phyloP scores from a whole-genome alignment of 495 filamentous ascomycete genomes.

The Neurospora sp. region DNA sequence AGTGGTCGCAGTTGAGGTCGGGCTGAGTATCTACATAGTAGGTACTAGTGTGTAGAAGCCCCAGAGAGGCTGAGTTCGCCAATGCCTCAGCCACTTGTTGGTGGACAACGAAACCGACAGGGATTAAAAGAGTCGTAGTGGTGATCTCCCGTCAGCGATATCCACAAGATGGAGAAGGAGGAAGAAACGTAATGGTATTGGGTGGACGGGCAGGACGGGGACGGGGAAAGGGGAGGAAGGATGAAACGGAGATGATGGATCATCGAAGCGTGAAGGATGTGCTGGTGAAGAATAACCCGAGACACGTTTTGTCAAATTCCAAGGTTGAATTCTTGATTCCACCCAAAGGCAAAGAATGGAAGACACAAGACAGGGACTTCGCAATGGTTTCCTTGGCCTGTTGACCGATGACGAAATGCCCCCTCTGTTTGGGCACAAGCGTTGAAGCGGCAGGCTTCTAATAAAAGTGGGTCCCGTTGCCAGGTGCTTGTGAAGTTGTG shows the following conservation, averaged over 20 bases:
- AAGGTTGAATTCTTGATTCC: background rate
- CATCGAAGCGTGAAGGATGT: background rate
- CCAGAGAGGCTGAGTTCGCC: background rate
- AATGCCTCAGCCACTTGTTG: background rate
- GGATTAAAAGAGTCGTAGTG: background rate
- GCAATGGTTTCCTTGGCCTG: background rate
- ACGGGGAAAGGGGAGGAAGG: background rate
- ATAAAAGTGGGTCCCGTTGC: background rate
- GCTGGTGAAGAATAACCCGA: background rate
- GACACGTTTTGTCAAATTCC: no score
- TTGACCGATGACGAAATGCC: background rate
- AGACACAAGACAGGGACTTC: background rate
- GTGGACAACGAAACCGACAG: background rate
- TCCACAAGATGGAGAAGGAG: background rate
- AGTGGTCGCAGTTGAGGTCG: background rate
- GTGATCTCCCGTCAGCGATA: background rate
- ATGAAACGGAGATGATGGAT: background rate
- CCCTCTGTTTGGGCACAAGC: background rate
- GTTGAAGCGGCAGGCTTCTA: background rate
- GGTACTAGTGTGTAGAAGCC: no score
- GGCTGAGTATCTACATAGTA: background rate
- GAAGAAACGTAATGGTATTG: background rate
- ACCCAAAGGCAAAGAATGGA: background rate
- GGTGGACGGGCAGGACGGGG: background rate
- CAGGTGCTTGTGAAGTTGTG: background rate